Percentiles rank a stretch among this genome's conserved stretches.
Evolutionary conservation across 2,329 filamentous ascomycete genomes (phyloP).

Genomic region (Cladophialophora bantiana): DNA sequence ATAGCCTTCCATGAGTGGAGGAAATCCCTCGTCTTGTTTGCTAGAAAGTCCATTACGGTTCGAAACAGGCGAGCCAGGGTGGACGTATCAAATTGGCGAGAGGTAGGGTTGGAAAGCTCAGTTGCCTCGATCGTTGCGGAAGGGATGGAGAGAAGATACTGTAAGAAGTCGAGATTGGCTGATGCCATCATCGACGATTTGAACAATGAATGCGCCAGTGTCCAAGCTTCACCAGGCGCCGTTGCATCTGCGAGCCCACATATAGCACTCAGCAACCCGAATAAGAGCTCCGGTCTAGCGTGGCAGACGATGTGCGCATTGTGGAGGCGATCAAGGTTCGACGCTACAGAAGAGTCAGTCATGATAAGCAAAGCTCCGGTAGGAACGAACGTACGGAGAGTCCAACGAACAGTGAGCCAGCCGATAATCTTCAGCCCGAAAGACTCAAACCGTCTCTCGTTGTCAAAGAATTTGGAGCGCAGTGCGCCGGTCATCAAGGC

Average conservation of each 20-base stretch:
- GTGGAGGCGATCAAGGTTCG: conserved; percentile 68
- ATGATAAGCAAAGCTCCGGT: not conserved
- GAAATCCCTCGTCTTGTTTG: conserved; percentile 55
- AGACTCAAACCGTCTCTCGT: conserved; percentile 73
- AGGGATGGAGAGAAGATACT: conserved; percentile 24
- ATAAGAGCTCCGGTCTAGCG: conserved; percentile 71
- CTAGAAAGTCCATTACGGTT: conserved; percentile 55
- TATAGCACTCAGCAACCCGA: conserved; percentile 73
- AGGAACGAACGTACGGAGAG: conserved; percentile 67
- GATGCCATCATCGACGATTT: conserved; percentile 17
- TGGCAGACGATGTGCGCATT: conserved; percentile 70
- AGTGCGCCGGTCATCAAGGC: conserved; percentile 74
- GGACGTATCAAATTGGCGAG: conserved; percentile 26
- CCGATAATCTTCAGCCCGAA: conserved; percentile 73
- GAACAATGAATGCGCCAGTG: conserved; percentile 27
- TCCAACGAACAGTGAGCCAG: conserved; percentile 86
- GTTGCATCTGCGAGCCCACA: conserved; percentile 54
- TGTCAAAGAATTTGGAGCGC: conserved; percentile 64
- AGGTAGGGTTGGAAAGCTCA: not conserved
- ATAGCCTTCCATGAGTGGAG: conserved; percentile 54
- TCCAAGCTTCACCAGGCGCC: conserved; percentile 26
- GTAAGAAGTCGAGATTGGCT: conserved; percentile 22
- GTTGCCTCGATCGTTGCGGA: not conserved
- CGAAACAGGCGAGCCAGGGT: conserved; percentile 41
- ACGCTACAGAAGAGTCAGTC: conserved; percentile 49